These are phyloP conservation scores for Acanthamoeba polyphaga DNA, from an alignment of 208 protist species.

Conservation along the genomic window DNA sequence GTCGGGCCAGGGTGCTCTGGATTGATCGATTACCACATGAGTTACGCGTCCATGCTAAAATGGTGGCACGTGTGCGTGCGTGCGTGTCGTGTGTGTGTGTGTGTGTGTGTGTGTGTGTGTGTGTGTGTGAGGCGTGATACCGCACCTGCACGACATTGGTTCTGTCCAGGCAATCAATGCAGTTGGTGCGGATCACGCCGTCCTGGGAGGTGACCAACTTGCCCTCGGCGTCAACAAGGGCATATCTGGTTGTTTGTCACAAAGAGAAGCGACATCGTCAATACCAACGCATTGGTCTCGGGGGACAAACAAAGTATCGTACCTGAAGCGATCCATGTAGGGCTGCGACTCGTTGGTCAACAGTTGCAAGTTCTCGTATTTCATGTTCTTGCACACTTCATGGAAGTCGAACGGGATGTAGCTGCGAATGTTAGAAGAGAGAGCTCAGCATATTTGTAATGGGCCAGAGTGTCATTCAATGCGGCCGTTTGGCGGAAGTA, in stretches of 20 bases:
- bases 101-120: background rate
- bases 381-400: conserved; percentile 83
- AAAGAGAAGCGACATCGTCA: no score
- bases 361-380: conserved; percentile 82
- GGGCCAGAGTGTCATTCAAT: background rate
- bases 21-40: no score
- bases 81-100: no score
- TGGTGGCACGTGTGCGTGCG: no score
- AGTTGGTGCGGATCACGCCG: conserved; percentile 89
- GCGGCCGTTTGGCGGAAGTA: no score
- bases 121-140: background rate
- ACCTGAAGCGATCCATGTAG: conserved; percentile 61
- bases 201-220: conserved; percentile 75
- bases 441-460: background rate
- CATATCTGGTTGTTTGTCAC: background rate
- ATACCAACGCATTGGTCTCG: no score
- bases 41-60: background rate
- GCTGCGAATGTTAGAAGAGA: background rate
- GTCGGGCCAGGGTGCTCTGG: conserved; percentile 78
- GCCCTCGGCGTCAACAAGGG: conserved; percentile 53
- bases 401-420: conserved; percentile 91
- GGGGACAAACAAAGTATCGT: background rate
- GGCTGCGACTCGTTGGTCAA: conserved; percentile 79
- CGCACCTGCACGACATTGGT: conserved; percentile 90
- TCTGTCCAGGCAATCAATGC: conserved; percentile 90